Conservation (phyloP, 805 yeast species). For the Metschnikowia anglica region DNA sequence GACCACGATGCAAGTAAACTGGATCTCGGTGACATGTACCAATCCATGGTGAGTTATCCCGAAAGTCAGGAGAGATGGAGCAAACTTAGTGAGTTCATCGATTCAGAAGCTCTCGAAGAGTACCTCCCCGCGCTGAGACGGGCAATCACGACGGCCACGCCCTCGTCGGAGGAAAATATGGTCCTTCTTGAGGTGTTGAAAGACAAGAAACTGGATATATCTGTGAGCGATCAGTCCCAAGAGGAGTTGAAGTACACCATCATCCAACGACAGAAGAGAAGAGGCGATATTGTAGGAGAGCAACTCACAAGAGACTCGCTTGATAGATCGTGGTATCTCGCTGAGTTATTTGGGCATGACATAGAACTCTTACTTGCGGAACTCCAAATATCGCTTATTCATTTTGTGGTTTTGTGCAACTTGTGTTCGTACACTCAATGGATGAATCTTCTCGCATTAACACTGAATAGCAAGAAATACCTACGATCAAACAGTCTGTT, state of each 20-base stretch:
- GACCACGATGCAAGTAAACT: conserved; percentile 22
- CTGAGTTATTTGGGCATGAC: conserved; percentile 34
- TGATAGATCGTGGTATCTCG: conserved; percentile 63
- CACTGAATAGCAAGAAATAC: conserved; percentile 32
- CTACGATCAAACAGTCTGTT: conserved; percentile 26
- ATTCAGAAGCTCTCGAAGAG: conserved; percentile 26
- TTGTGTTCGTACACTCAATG: conserved; percentile 65
- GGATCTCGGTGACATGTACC: conserved; percentile 28
- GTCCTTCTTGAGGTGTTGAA: conserved; percentile 37
- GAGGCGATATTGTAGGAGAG: conserved; percentile 27
- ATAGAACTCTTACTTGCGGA: conserved; percentile 46
- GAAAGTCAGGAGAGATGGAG: conserved; percentile 23
- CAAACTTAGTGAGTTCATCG: conserved; percentile 20
- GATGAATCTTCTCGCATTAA: conserved; percentile 49
- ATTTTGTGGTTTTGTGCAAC: conserved; percentile 56
- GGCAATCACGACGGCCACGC: conserved; percentile 45
- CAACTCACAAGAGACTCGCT: conserved; percentile 49
- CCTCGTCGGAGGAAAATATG: conserved; percentile 51
- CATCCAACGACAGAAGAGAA: conserved; percentile 41
- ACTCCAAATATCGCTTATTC: conserved; percentile 50
- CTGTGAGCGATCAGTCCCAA: conserved; percentile 26
- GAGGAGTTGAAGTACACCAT: conserved; percentile 42
- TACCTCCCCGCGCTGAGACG: conserved; percentile 9
- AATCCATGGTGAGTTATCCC: conserved; percentile 42
- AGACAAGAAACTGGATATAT: conserved; percentile 19